phyloP scores from a whole-genome alignment of 331 rosid genomes.

The Pyrus hybrid region DNA sequence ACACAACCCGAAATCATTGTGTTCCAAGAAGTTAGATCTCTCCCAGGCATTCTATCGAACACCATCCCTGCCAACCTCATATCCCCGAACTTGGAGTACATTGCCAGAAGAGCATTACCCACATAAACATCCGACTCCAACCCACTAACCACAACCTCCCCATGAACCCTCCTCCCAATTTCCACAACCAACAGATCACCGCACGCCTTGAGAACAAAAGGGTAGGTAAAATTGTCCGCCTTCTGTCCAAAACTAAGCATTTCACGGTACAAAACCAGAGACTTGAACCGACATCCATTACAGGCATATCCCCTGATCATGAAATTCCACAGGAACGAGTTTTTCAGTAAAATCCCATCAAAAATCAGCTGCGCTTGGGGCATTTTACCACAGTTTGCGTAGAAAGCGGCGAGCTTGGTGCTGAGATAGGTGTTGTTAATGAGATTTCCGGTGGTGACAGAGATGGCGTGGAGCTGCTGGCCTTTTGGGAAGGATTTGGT shows the following conservation, averaged over 20 bases:
- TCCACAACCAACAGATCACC: conserved; percentile 15
- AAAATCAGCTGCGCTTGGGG: conserved; percentile 28
- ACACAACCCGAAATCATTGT: conserved; percentile 35
- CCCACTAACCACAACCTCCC: conserved; percentile 33
- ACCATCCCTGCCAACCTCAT: conserved; percentile 25
- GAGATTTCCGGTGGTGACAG: conserved; percentile 35
- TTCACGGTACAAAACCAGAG: conserved; percentile 38
- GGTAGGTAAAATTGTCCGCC: conserved; percentile 23
- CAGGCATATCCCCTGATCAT: conserved; percentile 57
- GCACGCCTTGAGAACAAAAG: conserved; percentile 31
- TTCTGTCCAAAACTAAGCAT: conserved; percentile 26
- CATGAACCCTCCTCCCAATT: conserved; percentile 23
- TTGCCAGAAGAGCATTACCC: conserved; percentile 34
- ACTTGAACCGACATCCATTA: conserved; percentile 10
- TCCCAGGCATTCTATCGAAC: conserved; percentile 55
- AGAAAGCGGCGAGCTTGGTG: conserved; percentile 55
- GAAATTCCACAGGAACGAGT: conserved; percentile 45
- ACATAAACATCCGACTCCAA: conserved; percentile 39
- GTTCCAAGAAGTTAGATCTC: conserved; percentile 51
- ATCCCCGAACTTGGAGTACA: conserved; percentile 40
- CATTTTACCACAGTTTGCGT: conserved; percentile 40
- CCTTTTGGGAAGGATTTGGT: conserved; percentile 29
- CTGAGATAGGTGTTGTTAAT: conserved; percentile 34
- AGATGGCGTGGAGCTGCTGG: conserved; percentile 42
- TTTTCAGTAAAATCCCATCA: conserved; percentile 2